These are phyloP conservation scores for Sporothrix phasma DNA, from an alignment of 2,329 filamentous ascomycete genomes.

Conservation along the genomic window DNA sequence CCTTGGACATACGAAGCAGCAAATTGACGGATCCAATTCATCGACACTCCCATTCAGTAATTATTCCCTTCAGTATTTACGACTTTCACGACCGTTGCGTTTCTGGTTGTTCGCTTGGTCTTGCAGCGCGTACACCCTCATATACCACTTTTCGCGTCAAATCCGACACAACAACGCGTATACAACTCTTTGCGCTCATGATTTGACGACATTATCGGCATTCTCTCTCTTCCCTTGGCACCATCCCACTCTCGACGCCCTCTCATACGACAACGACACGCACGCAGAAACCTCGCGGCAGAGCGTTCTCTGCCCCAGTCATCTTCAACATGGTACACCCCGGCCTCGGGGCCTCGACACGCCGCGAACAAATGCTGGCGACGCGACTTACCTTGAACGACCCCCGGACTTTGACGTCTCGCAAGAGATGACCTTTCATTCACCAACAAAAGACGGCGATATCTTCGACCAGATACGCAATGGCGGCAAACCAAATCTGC, in stretches of 20 bases:
- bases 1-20: not conserved
- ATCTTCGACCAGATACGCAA: constrained; percentile 66
- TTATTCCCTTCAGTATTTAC: constrained; percentile 7
- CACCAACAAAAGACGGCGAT: constrained; percentile 66
- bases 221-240: not conserved
- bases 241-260: not conserved
- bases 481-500: constrained; percentile 49
- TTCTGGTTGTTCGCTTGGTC: not conserved
- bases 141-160: not conserved
- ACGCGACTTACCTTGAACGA: constrained; percentile 69
- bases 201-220: not conserved
- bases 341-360: constrained; percentile 65
- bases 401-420: constrained; percentile 71
- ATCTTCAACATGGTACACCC: constrained; percentile 49
- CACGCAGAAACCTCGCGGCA: not conserved
- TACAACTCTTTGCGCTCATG: not conserved
- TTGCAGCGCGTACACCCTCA: not conserved
- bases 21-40: constrained; percentile 2
- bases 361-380: constrained; percentile 73
- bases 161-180: not conserved
- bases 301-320: not conserved
- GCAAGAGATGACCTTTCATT: constrained; percentile 77
- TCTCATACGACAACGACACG: not conserved
- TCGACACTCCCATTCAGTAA: constrained; percentile 4
- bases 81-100: constrained; percentile 4